Evolutionary conservation across 2,329 filamentous ascomycete species (phyloP).

Genomic region (Mycosphaerella sp.): DNA sequence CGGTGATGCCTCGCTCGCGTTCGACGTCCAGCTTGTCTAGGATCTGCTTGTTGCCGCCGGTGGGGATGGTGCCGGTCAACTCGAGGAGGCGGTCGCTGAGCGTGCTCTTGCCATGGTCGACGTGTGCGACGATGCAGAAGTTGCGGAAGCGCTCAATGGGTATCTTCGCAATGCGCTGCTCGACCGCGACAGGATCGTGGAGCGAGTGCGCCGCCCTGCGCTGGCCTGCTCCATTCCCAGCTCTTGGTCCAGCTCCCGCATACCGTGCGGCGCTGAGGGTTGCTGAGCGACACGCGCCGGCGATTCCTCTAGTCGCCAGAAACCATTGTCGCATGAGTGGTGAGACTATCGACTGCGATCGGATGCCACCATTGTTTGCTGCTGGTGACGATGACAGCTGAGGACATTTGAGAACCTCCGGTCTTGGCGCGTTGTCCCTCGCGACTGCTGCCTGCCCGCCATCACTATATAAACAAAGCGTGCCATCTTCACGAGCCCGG

Average conservation of each 20-base stretch:
- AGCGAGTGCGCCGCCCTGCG: conserved; percentile 27
- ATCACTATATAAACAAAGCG: conserved; percentile 4
- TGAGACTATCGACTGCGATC: neutral
- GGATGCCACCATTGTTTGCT: neutral
- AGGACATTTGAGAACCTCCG: neutral
- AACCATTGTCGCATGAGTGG: conserved; percentile 47
- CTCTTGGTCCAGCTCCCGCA: conserved; percentile 3
- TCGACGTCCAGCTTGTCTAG: conserved; percentile 97
- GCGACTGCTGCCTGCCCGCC: conserved; percentile 8
- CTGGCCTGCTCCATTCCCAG: conserved; percentile 13
- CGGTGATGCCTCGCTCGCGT: conserved; percentile 90
- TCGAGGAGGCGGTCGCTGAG: conserved; percentile 88
- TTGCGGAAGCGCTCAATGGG: conserved; percentile 79
- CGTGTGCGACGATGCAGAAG: conserved; percentile 98
- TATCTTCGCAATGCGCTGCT: conserved; percentile 63
- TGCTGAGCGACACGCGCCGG: conserved; percentile 16
- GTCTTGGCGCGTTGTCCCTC: conserved; percentile 5
- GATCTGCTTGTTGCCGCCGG: conserved; percentile 87
- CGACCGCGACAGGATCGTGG: conserved; percentile 47
- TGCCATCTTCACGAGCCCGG: neutral
- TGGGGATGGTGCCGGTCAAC: conserved; percentile 84
- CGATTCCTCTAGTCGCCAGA: conserved; percentile 23
- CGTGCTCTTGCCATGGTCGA: conserved; percentile 98
- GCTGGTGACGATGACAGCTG: neutral
- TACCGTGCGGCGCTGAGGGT: conserved; percentile 5